Conservation (phyloP, 1,139 yeast species). For the Sugiyamaella grinbergsii region DNA sequence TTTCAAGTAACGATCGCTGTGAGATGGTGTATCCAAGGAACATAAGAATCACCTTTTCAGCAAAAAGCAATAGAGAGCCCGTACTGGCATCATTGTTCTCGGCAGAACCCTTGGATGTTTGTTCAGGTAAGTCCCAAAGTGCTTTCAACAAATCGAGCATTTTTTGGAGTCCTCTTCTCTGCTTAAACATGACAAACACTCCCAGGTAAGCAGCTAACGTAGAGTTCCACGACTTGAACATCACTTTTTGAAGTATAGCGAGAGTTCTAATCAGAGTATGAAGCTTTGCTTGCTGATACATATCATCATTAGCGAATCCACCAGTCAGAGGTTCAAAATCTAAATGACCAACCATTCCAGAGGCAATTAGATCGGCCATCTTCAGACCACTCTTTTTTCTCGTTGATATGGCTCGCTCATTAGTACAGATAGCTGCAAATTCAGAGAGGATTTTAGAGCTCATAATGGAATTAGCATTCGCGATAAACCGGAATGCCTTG, state of each 20-base stretch:
- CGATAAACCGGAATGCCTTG: constrained; percentile 38
- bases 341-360: constrained; percentile 36
- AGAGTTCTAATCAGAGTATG: constrained; percentile 29
- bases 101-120: not conserved
- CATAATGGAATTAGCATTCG: constrained; percentile 36
- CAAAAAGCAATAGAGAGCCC: constrained; percentile 25
- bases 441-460: constrained; percentile 38
- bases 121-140: constrained; percentile 30
- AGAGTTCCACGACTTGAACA: constrained; percentile 32
- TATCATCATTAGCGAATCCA: constrained; percentile 16
- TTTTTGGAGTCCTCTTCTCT: constrained; percentile 37
- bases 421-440: constrained; percentile 31
- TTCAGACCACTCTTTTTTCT: constrained; percentile 34
- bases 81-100: constrained; percentile 1
- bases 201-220: constrained; percentile 31
- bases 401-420: constrained; percentile 33
- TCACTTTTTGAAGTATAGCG: constrained; percentile 32
- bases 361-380: constrained; percentile 39
- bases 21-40: constrained; percentile 32
- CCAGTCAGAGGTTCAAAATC: constrained; percentile 23
- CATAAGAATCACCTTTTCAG: constrained; percentile 30
- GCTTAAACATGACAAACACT: constrained; percentile 40
- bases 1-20: constrained; percentile 32
- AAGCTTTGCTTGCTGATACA: constrained; percentile 22
- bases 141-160: constrained; percentile 33